A percentile compares a stretch with the other conserved stretches of the same genome.
Evolutionary conservation across 331 rosid genomes (phyloP).

Genomic region (Dryas integrifolia): DNA sequence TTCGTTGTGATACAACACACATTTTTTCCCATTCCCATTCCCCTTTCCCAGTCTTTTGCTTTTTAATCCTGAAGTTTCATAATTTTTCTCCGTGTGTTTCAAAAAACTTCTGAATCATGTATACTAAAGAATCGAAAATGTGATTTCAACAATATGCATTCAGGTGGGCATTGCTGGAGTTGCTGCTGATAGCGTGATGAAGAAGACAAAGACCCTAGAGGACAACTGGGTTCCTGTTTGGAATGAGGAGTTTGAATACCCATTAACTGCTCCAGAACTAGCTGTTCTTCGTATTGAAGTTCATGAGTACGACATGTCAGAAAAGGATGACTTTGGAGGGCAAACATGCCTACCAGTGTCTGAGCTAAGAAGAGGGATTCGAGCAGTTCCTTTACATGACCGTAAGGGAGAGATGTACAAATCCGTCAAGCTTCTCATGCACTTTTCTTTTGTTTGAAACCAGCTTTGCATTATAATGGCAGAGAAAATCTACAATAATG

Average conservation of each 20-base stretch:
- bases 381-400: conserved; percentile 62
- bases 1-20: neutral
- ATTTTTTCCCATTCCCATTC: neutral
- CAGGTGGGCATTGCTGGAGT: conserved; percentile 99
- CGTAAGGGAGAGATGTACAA: conserved; percentile 61
- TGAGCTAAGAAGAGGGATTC: conserved; percentile 74
- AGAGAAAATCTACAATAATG: neutral
- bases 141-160: conserved; percentile 20
- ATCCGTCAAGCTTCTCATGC: conserved; percentile 76
- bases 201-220: conserved; percentile 66
- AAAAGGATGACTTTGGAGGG: conserved; percentile 96
- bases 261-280: conserved; percentile 71
- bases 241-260: conserved; percentile 76
- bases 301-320: conserved; percentile 97
- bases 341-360: conserved; percentile 84
- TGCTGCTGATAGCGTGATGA: conserved; percentile 65
- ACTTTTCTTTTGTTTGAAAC: conserved; percentile 64
- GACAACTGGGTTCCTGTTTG: conserved; percentile 89
- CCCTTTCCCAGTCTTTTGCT: neutral
- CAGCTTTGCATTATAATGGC: neutral
- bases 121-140: conserved; percentile 15
- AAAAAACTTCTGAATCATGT: neutral
- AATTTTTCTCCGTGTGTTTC: neutral
- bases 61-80: neutral
- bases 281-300: conserved; percentile 90